Evolutionary conservation across 257 asterid species (phyloP), one percentile per base, ranked within the genome.

Genomic region (Solanum piurae): DNA sequence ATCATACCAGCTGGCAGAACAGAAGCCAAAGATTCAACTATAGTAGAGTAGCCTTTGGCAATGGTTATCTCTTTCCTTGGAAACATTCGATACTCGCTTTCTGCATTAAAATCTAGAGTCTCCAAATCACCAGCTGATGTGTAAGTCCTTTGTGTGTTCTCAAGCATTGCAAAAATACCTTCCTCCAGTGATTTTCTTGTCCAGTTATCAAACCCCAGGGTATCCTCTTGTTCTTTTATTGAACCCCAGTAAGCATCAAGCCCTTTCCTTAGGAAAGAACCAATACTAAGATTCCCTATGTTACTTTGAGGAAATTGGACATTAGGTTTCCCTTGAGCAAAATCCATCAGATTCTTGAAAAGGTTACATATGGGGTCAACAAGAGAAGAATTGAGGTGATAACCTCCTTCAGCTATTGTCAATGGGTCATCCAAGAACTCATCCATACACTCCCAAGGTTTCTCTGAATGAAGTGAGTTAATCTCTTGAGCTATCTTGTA

Each of bases 391-490:
- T 68, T 68, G 4, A 96, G 87, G 46, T 64, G 88, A 74, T 83
- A 74, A 14, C 98, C 99, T 18, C 96, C 99, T 90, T 96, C 99
- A 5, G 98, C 96, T 5, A 91, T 79, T 9, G 98, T 95, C 83
- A 94, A 40, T 5, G 98, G 94, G 73, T 91, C 95, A 25, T 91
- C 96, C 3, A 73, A 69, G 46, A 88, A 88, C 8, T 94, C 86
- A 94, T 94, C 98, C 99, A 96, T 95, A 89, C 98, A 94, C 92
- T 96, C 99, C 98, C 98, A 96, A 1, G 99, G 99, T 93, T 92
- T 89, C 31, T 91, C 84, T 2, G 98, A 94, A 13, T 75, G 83
- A 10, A 96, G 89, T 3, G 94, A 90, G 29, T 84, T 42, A 3
- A 88, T 91, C 5, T 93, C 92, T 21, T 84, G 88, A 20, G 98